These are phyloP conservation scores for Ustilago esculenta DNA, from an alignment of 1,284 basidiomycete species.

Conservation along the genomic window DNA sequence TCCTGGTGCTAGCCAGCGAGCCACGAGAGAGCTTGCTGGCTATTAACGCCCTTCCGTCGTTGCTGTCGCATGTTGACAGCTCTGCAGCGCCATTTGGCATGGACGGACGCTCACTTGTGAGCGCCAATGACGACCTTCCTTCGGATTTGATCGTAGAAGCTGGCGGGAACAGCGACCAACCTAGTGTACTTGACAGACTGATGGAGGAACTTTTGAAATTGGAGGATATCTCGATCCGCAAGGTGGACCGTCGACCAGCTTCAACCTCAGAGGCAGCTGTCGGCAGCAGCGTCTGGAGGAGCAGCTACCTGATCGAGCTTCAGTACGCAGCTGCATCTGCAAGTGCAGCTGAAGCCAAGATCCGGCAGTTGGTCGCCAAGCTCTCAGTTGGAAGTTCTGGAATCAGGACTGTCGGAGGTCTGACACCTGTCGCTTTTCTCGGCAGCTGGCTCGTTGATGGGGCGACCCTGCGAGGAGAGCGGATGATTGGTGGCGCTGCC, in stretches of 20 bases:
- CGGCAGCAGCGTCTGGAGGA: slow-evolving; percentile 29
- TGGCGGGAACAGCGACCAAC: slow-evolving; percentile 9
- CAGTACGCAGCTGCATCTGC: slow-evolving; percentile 24
- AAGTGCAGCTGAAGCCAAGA: slow-evolving; percentile 11
- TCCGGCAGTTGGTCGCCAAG: slow-evolving; percentile 24
- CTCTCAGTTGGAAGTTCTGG: slow-evolving; percentile 19
- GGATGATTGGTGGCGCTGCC: neutral
- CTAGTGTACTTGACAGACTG: slow-evolving; percentile 11
- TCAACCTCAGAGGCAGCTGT: slow-evolving; percentile 4
- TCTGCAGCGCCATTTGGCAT: slow-evolving; percentile 5
- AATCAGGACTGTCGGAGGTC: neutral
- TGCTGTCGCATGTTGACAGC: slow-evolving; percentile 19
- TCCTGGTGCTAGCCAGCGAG: slow-evolving; percentile 44
- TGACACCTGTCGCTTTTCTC: slow-evolving; percentile 13
- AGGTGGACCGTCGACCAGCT: slow-evolving; percentile 38
- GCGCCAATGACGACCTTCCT: slow-evolving; percentile 25
- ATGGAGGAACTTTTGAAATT: slow-evolving; percentile 12
- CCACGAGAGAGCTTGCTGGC: slow-evolving; percentile 24
- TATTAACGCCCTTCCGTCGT: slow-evolving; percentile 20
- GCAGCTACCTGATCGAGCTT: slow-evolving; percentile 45
- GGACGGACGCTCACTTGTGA: slow-evolving; percentile 23
- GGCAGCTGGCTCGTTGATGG: slow-evolving; percentile 46
- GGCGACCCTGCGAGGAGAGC: slow-evolving; percentile 12
- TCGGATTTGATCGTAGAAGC: slow-evolving; percentile 23
- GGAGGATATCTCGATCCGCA: slow-evolving; percentile 26